Evolutionary conservation across 2,329 filamentous ascomycete genomes (phyloP).

Genomic region (Geosmithia morbida): DNA sequence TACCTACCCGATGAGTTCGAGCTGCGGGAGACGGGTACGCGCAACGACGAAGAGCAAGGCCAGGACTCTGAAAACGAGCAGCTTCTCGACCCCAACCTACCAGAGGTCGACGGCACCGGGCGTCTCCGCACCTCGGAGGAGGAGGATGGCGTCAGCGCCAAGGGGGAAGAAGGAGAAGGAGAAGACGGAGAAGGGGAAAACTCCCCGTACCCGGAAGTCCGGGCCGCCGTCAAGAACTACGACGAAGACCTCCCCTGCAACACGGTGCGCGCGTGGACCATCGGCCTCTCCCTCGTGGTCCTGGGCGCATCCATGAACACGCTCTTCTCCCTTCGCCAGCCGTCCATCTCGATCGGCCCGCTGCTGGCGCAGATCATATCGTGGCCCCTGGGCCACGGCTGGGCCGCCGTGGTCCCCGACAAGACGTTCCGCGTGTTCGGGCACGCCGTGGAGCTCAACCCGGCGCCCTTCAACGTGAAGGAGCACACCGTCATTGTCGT

Average conservation of each 20-base stretch:
- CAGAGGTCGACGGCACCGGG: conserved; percentile 25
- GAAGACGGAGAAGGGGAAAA: conserved; percentile 29
- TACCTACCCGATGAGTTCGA: conserved; percentile 12
- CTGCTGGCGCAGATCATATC: conserved; percentile 50
- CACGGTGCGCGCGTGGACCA: conserved; percentile 50
- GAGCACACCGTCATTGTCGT: conserved; percentile 55
- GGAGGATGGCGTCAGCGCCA: conserved; percentile 8
- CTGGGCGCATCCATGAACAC: conserved; percentile 48
- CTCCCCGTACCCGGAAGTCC: conserved; percentile 53
- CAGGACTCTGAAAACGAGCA: conserved; percentile 37
- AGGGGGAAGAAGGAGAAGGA: conserved; percentile 24
- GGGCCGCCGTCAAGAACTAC: conserved; percentile 48
- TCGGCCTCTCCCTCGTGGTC: conserved; percentile 41
- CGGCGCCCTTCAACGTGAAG: conserved; percentile 56
- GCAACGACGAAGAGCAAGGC: conserved; percentile 27
- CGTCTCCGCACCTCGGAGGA: conserved; percentile 11
- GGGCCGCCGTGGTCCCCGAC: conserved; percentile 40
- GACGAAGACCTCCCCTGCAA: conserved; percentile 53
- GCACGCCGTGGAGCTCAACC: conserved; percentile 32
- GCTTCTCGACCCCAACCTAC: conserved; percentile 37
- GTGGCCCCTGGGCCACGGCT: conserved; percentile 47
- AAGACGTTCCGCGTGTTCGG: conserved; percentile 37
- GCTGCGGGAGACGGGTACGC: conserved; percentile 23
- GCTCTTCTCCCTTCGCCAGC: conserved; percentile 46
- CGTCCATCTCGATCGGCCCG: conserved; percentile 44